Evolutionary conservation across 1,139 yeast species (phyloP).

Genomic region (Candida frijolesensis): DNA sequence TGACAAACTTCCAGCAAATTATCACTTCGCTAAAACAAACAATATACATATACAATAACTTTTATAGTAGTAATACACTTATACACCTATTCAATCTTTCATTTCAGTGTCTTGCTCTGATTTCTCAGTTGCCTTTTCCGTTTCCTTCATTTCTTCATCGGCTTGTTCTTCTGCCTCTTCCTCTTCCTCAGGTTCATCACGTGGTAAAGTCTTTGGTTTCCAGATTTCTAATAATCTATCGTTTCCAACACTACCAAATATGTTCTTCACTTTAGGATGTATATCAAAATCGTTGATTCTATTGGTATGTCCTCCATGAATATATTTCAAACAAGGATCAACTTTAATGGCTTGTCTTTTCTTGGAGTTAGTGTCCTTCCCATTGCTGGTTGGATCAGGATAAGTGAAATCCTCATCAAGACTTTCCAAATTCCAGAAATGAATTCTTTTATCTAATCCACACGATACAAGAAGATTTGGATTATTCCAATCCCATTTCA

Average conservation of each 20-base stretch:
- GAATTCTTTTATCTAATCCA: conserved; percentile 52
- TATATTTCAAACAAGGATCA: conserved; percentile 63
- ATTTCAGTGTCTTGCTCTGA: not conserved
- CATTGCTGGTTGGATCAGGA: conserved; percentile 25
- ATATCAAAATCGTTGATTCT: conserved; percentile 52
- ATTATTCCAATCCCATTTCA: conserved; percentile 42
- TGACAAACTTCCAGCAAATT: not conserved
- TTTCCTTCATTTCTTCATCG: conserved; percentile 7
- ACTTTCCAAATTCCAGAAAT: conserved; percentile 52
- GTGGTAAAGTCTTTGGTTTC: conserved; percentile 49
- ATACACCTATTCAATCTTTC: not conserved
- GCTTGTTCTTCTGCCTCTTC: conserved; percentile 22
- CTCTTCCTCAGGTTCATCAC: conserved; percentile 46
- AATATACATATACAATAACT: not conserved
- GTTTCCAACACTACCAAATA: conserved; percentile 52
- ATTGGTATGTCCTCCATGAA: conserved; percentile 63
- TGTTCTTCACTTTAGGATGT: conserved; percentile 46
- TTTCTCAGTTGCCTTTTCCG: conserved; percentile 2
- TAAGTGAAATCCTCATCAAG: conserved; percentile 48
- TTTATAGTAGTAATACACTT: not conserved
- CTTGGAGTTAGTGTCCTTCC: conserved; percentile 4
- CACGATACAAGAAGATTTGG: conserved; percentile 45
- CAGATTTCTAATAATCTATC: conserved; percentile 56
- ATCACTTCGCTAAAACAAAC: not conserved
- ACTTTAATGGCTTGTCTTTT: conserved; percentile 30